Conservation (phyloP, 192 early-diverging fungal species). For the Linnemannia hyalina region DNA sequence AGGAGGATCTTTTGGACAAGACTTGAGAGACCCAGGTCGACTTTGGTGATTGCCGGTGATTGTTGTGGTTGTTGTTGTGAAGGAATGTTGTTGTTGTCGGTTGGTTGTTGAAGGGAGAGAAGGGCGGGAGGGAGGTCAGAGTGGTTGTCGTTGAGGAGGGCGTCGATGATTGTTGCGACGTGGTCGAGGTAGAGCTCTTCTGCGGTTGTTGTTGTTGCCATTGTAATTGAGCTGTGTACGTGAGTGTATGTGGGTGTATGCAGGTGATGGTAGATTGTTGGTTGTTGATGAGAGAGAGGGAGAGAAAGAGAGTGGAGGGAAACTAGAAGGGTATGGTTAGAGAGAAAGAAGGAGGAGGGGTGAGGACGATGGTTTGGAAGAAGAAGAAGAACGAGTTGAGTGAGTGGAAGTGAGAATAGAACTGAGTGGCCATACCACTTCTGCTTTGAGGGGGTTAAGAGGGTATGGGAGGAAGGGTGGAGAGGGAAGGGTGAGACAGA, state of each 20-base stretch:
- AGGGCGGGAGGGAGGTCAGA: slow-evolving; percentile 26
- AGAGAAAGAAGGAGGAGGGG: not conserved
- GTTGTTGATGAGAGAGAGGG: not conserved
- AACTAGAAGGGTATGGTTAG: not conserved
- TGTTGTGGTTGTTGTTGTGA: not conserved
- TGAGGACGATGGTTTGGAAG: not conserved
- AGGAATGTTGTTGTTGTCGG: slow-evolving; percentile 2
- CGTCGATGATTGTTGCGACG: slow-evolving; percentile 41
- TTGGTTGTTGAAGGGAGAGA: slow-evolving; percentile 9
- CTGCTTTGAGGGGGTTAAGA: too few species aligned
- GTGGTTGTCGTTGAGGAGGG: slow-evolving; percentile 26
- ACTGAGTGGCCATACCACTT: too few species aligned
- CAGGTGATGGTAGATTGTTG: too few species aligned
- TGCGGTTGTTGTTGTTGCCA: slow-evolving; percentile 8
- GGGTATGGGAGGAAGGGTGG: too few species aligned
- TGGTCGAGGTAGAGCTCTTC: slow-evolving; percentile 45
- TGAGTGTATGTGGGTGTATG: not conserved
- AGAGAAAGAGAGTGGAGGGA: not conserved
- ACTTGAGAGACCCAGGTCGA: slow-evolving; percentile 28
- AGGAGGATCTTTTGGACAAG: slow-evolving; percentile 49
- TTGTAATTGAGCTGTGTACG: not conserved
- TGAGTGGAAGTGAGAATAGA: too few species aligned
- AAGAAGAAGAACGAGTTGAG: not conserved
- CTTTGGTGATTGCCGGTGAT: slow-evolving; percentile 25
- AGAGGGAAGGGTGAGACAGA: too few species aligned